Evolutionary conservation across 306 rosid species (phyloP).

Genomic region (Lathyrus sativus): DNA sequence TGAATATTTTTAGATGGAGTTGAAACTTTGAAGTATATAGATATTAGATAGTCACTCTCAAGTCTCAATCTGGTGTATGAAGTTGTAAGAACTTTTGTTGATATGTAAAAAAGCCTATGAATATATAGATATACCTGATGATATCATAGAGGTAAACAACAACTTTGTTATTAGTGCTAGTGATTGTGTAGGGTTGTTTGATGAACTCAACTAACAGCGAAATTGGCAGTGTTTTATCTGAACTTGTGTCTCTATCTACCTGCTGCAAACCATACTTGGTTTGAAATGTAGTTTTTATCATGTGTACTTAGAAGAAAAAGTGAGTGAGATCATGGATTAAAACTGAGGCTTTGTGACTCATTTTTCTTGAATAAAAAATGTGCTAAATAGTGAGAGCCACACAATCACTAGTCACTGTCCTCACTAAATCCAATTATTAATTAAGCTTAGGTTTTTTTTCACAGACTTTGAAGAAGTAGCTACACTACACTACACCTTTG

Average conservation of each 20-base stretch:
- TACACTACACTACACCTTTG: slow-evolving; percentile 32
- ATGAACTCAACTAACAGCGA: slow-evolving; percentile 41
- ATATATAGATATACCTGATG: neutral
- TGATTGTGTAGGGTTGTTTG: slow-evolving; percentile 10
- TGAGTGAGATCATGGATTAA: slow-evolving; percentile 34
- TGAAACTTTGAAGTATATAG: slow-evolving; percentile 33
- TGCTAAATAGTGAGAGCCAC: slow-evolving; percentile 45
- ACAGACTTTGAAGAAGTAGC: slow-evolving; percentile 31
- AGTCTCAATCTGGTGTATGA: slow-evolving; percentile 40
- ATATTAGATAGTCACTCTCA: slow-evolving; percentile 25
- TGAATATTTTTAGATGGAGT: slow-evolving; percentile 12
- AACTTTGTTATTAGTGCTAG: neutral
- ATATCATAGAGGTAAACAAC: neutral
- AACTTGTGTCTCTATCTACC: slow-evolving; percentile 34
- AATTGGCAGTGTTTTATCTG: slow-evolving; percentile 51
- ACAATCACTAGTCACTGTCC: slow-evolving; percentile 44
- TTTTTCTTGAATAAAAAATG: slow-evolving; percentile 34
- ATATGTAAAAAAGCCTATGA: slow-evolving; percentile 25
- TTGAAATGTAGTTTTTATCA: slow-evolving; percentile 61
- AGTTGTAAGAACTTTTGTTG: slow-evolving; percentile 31
- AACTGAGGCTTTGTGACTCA: neutral
- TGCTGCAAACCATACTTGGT: slow-evolving; percentile 39
- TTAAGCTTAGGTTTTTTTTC: slow-evolving; percentile 41
- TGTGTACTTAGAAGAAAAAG: slow-evolving; percentile 40
- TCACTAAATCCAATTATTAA: slow-evolving; percentile 41